A percentile compares a stretch with the other conserved stretches of the same genome.
phyloP scores from a whole-genome alignment of 768 basidiomycete species.

The Termitomyces sp. region DNA sequence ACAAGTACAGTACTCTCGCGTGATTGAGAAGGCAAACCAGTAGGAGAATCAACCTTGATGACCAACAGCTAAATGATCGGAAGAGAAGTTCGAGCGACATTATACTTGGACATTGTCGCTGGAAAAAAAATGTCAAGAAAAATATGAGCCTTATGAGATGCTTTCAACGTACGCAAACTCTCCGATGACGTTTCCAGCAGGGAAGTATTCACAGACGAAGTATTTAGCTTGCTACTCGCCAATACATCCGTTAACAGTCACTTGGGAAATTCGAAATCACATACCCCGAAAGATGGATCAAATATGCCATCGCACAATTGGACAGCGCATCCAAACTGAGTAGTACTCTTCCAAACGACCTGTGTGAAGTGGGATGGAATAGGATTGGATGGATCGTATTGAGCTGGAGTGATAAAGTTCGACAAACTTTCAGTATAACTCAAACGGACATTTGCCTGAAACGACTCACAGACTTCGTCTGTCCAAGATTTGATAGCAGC shows the following conservation, averaged over 20 bases:
- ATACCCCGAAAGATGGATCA: slow-evolving; percentile 44
- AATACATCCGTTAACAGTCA: slow-evolving; percentile 4
- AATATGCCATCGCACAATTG: slow-evolving; percentile 58
- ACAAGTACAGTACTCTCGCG: not conserved
- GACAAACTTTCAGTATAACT: not conserved
- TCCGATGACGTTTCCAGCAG: slow-evolving; percentile 60
- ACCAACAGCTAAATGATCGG: not conserved
- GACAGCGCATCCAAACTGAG: slow-evolving; percentile 59
- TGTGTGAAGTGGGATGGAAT: slow-evolving; percentile 67
- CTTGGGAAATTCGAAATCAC: slow-evolving; percentile 16
- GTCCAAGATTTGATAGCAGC: slow-evolving; percentile 56
- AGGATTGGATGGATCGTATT: slow-evolving; percentile 56
- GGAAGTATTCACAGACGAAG: slow-evolving; percentile 66
- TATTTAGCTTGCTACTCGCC: slow-evolving; percentile 43
- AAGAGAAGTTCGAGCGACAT: slow-evolving; percentile 1
- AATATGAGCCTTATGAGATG: not conserved
- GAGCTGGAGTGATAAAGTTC: slow-evolving; percentile 24
- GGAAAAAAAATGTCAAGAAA: not conserved
- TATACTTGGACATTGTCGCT: slow-evolving; percentile 43
- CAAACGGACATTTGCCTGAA: not conserved
- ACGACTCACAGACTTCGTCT: slow-evolving; percentile 55
- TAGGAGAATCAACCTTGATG: slow-evolving; percentile 6
- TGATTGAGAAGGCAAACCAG: not conserved
- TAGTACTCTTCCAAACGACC: slow-evolving; percentile 68
- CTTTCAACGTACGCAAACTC: slow-evolving; percentile 45